Conservation (phyloP, 306 rosid genomes). For the Pyrus bretschneideri region DNA sequence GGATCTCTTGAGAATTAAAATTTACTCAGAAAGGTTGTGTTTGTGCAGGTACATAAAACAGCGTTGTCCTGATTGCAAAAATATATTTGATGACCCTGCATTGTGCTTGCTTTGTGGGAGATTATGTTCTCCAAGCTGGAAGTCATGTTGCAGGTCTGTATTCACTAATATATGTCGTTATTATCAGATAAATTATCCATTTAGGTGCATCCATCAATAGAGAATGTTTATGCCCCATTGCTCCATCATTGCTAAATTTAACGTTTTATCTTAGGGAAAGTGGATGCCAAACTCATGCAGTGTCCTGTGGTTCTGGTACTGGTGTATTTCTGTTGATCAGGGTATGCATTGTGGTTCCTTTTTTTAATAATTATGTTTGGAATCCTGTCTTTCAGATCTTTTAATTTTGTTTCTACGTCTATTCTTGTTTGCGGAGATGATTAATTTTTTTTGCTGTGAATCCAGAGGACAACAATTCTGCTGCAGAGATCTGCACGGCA, state of each 20-base stretch:
- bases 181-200: neutral
- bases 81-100: slow-evolving; percentile 69
- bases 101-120: slow-evolving; percentile 89
- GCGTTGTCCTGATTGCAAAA: slow-evolving; percentile 62
- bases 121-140: slow-evolving; percentile 88
- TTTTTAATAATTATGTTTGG: neutral
- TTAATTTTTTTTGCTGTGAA: slow-evolving; percentile 15
- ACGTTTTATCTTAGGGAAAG: slow-evolving; percentile 50
- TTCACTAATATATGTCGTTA: slow-evolving; percentile 10
- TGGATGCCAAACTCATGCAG: slow-evolving; percentile 87
- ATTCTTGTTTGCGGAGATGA: neutral
- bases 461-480: slow-evolving; percentile 74
- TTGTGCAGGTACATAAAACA: slow-evolving; percentile 70
- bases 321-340: slow-evolving; percentile 78
- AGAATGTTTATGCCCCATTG: neutral
- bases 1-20: neutral
- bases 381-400: neutral
- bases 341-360: slow-evolving; percentile 34
- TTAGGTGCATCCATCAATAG: neutral
- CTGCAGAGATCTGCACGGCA: slow-evolving; percentile 91
- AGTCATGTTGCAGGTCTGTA: slow-evolving; percentile 84
- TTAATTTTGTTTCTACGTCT: neutral
- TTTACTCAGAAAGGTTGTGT: slow-evolving; percentile 1
- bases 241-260: slow-evolving; percentile 19
- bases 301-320: slow-evolving; percentile 87